phyloP scores from a whole-genome alignment of 2,329 filamentous ascomycete genomes.

The Penicillium sp. region DNA sequence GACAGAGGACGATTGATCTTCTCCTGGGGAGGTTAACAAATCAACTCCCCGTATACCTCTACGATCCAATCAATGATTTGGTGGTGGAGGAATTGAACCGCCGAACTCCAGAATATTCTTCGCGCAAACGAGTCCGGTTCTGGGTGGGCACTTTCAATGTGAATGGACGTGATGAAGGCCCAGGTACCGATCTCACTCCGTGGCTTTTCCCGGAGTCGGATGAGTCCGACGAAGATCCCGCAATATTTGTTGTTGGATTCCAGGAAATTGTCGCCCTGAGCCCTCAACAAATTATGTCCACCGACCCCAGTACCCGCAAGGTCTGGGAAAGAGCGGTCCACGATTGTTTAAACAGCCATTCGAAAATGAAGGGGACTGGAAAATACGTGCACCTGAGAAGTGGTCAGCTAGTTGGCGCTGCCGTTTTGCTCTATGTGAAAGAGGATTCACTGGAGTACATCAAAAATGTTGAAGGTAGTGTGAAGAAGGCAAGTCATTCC shows the following conservation, averaged over 20 bases:
- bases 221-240: slow-evolving; percentile 63
- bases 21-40: slow-evolving; percentile 81
- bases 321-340: slow-evolving; percentile 84
- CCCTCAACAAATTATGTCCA: slow-evolving; percentile 98
- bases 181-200: slow-evolving; percentile 73
- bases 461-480: slow-evolving; percentile 93
- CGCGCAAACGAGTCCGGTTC: slow-evolving; percentile 71
- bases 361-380: slow-evolving; percentile 63
- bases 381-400: slow-evolving; percentile 88
- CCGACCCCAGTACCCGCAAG: slow-evolving; percentile 80
- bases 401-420: slow-evolving; percentile 91
- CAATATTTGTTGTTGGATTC: slow-evolving; percentile 87
- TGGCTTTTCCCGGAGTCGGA: slow-evolving; percentile 73
- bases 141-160: slow-evolving; percentile 91
- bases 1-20: slow-evolving; percentile 93
- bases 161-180: slow-evolving; percentile 79
- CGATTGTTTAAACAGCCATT: slow-evolving; percentile 70
- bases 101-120: slow-evolving; percentile 68
- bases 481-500: slow-evolving; percentile 68
- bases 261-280: slow-evolving; percentile 98
- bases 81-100: slow-evolving; percentile 74
- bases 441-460: slow-evolving; percentile 73
- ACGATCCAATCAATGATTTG: slow-evolving; percentile 91
- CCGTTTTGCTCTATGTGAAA: slow-evolving; percentile 87
- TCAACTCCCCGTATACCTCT: slow-evolving; percentile 79